Evolutionary conservation across 2,329 filamentous ascomycete species (phyloP), one percentile per base, ranked within the genome.

Genomic region (Aspergillus sp.): DNA sequence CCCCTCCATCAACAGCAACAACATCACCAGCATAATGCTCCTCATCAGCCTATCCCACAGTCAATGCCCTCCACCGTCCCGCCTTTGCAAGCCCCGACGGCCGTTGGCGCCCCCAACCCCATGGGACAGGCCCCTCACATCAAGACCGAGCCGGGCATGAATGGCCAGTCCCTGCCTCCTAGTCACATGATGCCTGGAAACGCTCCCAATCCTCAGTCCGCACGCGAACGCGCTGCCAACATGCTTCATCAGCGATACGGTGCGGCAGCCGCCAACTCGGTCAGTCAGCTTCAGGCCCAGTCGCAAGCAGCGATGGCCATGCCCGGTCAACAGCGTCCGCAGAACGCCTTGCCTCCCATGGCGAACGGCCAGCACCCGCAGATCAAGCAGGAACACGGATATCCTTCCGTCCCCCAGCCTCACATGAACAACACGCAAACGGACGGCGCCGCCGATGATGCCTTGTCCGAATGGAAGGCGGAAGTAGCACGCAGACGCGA

Each of bases 371-470:
- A 74, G 42, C 58, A 70, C 40, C 75, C 74, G 41, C 73, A 74
- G 38, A 70, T 76, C 42, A 75, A 73, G 48, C 70, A 70, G 48
- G 68, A 69, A 47, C 65, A 68, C 19, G 60, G 65, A 10, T 70
- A 70, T 54, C 69, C 73, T 42, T 63, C 63, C 22, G 60, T 66
- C 44, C 64, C 72, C 33, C 72, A 75, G 48, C 60, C 68, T 22
- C 73, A 73, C 13, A 61, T 79, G 47, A 69, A 72, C 45, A 76
- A 76, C 45, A 73, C 84, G 20, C 89, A 96, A 69, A 87, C 87
- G 13, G 93, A 97, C 66, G 93, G 92, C 47, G 76, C 88, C 30
- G 77, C 72, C 45, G 87, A 85, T 56, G 79, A 79, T 51, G 79
- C 80, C 3, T 71, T 83, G 40, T 82, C 82, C 4, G 77, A 83